Percentiles rank a stretch among this genome's conserved stretches.
Conservation (phyloP, 148 eudicot species). For the Chenopodium formosanum region DNA sequence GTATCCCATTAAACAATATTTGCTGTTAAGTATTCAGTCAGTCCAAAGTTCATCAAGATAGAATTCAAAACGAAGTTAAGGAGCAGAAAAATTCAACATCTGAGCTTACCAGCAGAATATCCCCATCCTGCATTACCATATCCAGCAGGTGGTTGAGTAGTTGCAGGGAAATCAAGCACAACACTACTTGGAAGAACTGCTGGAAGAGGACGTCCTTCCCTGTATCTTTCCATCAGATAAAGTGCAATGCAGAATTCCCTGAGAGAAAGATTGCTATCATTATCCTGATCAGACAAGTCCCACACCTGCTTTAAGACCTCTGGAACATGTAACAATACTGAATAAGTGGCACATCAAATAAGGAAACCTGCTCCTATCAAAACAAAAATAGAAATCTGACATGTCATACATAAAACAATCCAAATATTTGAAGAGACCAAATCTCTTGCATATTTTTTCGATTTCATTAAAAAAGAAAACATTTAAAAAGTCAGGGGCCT, state of each 20-base stretch:
- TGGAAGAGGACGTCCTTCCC: constrained; percentile 98
- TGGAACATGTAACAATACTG: constrained; percentile 42
- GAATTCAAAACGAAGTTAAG: not conserved
- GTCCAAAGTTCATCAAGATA: not conserved
- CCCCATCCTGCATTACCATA: constrained; percentile 64
- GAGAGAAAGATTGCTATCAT: constrained; percentile 95
- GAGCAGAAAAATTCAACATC: not conserved
- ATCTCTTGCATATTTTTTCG: not conserved
- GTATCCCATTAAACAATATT: not conserved
- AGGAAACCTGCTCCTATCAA: not conserved
- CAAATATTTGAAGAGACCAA: constrained; percentile 1
- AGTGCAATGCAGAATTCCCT: constrained; percentile 97
- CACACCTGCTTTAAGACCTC: constrained; percentile 98
- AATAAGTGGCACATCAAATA: constrained; percentile 23
- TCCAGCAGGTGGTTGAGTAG: constrained; percentile 51
- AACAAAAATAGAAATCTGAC: not conserved
- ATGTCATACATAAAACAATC: not conserved
- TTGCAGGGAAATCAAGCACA: constrained; percentile 55
- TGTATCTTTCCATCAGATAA: constrained; percentile 86
- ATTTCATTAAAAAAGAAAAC: not conserved
- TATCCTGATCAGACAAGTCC: constrained; percentile 99
- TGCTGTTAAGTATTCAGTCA: not conserved
- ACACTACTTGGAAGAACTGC: constrained; percentile 55
- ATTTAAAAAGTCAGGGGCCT: not conserved
- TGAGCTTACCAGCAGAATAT: constrained; percentile 60